Base-by-base conservation (phyloP, 495 filamentous ascomycete genomes). In the Neurospora sp. region DNA sequence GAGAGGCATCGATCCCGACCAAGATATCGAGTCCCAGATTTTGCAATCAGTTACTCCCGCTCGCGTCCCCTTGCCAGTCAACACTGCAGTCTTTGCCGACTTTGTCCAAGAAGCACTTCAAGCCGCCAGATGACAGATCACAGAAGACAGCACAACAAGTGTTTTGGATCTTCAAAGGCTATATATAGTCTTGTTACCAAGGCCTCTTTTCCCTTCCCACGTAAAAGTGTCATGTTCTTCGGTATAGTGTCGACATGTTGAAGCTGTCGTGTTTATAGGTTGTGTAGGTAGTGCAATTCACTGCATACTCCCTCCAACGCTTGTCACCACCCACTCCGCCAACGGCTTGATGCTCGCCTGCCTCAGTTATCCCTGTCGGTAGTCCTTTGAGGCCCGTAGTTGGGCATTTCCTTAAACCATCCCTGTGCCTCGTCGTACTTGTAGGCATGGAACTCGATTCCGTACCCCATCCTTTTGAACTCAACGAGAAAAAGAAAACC, bases 381-480 rank as follows among this genome's bases (percentile, higher is more conserved):
- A 39, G 90, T 88, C 78, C 85, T 87, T 73, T 85, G 84, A 46
- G 94, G 85, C 81, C 92, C 87, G 80, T 93, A 97, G 72, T 93
- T 84, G 5, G 91, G 92, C 41, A 93, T 82, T 76, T 93, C 87
- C 73, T 97, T 90, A 76, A 99, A 99, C 89, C 90, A 93, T 70
- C 91, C 90, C 27, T 77, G 88, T 27, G 85, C 83, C 42, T 90
- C 84, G 78, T 98, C 93, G 83, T 97, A 98, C 69, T 88, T 87
- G 83, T 97, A 98, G 1, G 94, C 95, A 79, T 93, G 93, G 81
- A 98, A 98, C 69, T 96, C 96, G 72, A 97, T 94, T 0, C 96
- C 96, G 77, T 98, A 1, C 31, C 1, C 3, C 31, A 31, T 9
- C 18, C 42, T 10, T 9, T n/a, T n/a, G 42, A 44, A n/a, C 0